Evolutionary conservation across 2,329 filamentous ascomycete genomes (phyloP).

Genomic region (Colletotrichum noveboracense): DNA sequence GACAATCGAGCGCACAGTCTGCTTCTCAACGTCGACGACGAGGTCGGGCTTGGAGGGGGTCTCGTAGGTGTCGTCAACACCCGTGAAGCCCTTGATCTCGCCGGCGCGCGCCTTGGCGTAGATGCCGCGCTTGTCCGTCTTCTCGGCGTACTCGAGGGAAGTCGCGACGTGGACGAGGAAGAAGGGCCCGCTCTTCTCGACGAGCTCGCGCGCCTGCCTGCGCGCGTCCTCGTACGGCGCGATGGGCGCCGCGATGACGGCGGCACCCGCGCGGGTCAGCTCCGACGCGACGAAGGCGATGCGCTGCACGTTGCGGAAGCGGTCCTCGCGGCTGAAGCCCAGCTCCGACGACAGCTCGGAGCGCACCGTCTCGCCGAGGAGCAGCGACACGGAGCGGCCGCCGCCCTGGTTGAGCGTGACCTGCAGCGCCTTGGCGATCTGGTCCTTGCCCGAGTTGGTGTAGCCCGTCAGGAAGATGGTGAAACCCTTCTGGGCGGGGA

Average conservation of each 20-base stretch:
- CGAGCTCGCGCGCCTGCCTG: constrained; percentile 78
- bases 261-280: constrained; percentile 89
- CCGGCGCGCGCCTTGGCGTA: constrained; percentile 84
- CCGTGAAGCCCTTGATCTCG: constrained; percentile 97
- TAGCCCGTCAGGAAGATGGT: constrained; percentile 98
- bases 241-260: constrained; percentile 95
- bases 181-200: constrained; percentile 90
- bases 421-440: constrained; percentile 92
- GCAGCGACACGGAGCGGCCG: constrained; percentile 89
- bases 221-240: constrained; percentile 87
- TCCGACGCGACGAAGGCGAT: constrained; percentile 97
- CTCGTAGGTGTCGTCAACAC: constrained; percentile 98
- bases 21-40: constrained; percentile 83
- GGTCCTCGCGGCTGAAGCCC: constrained; percentile 91
- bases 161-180: constrained; percentile 96
- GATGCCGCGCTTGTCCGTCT: constrained; percentile 91
- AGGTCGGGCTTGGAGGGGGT: constrained; percentile 80
- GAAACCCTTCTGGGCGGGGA: constrained; percentile 91
- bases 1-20: constrained; percentile 88
- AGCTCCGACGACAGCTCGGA: constrained; percentile 92
- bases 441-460: constrained; percentile 96
- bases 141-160: constrained; percentile 89
- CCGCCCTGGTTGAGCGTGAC: constrained; percentile 98
- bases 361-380: constrained; percentile 95
- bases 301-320: constrained; percentile 91